Evolutionary conservation across 306 rosid genomes (phyloP).

Genomic region (Amphicarpaea edgeworthii): DNA sequence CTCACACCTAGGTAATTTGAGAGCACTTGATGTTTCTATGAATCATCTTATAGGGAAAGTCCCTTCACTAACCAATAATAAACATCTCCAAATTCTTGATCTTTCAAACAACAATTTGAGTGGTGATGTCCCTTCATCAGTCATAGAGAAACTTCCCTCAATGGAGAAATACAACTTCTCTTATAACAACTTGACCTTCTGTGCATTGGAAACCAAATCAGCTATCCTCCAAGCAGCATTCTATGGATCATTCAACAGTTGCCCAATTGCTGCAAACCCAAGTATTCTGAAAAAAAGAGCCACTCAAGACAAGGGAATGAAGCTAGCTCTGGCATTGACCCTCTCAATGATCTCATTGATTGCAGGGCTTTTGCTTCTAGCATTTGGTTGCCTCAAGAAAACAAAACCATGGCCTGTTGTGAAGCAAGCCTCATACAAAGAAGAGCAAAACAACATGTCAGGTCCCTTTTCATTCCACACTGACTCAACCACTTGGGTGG

Average conservation of each 20-base stretch:
- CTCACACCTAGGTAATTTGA: conserved; percentile 60
- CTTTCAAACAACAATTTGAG: conserved; percentile 77
- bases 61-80: conserved; percentile 52
- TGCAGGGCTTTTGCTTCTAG: conserved; percentile 73
- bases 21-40: conserved; percentile 70
- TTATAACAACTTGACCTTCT: conserved; percentile 72
- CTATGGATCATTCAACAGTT: conserved; percentile 67
- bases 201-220: conserved; percentile 60
- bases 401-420: conserved; percentile 65
- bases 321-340: conserved; percentile 76
- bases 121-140: conserved; percentile 67
- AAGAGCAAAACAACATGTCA: conserved; percentile 74
- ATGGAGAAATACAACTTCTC: conserved; percentile 92
- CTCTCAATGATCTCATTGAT: conserved; percentile 73
- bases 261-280: conserved; percentile 90
- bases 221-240: conserved; percentile 61
- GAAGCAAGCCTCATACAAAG: conserved; percentile 74
- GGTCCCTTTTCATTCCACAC: conserved; percentile 95
- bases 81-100: conserved; percentile 73
- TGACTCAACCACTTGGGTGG: conserved; percentile 94
- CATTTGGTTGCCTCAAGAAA: conserved; percentile 74
- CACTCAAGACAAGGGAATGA: conserved; percentile 55
- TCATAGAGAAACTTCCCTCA: conserved; percentile 68
- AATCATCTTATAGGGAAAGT: conserved; percentile 73
- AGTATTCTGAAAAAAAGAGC: conserved; percentile 50